Percentiles rank a stretch among this genome's conserved stretches.
Evolutionary conservation across 1,139 yeast genomes (phyloP).

Genomic region (Suzukiozyma palmioleophila): DNA sequence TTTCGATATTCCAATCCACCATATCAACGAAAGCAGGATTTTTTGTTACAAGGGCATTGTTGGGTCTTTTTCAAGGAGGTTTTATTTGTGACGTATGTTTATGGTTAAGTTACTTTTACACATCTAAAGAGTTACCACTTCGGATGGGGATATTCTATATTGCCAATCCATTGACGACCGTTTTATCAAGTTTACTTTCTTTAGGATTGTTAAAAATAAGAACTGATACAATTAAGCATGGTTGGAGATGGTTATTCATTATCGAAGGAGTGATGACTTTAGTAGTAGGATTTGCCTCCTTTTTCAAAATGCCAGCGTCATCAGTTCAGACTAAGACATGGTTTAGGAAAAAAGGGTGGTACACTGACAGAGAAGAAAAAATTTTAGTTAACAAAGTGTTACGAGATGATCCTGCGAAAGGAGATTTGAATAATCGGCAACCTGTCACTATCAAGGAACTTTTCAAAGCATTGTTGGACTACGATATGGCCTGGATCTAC

Average conservation of each 20-base stretch:
- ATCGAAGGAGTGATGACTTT: constrained; percentile 31
- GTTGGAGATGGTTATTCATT: constrained; percentile 37
- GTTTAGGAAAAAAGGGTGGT: constrained; percentile 41
- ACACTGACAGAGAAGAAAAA: constrained; percentile 31
- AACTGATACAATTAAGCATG: constrained; percentile 8
- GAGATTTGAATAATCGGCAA: constrained; percentile 65
- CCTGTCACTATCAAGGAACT: constrained; percentile 41
- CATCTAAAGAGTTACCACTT: constrained; percentile 22
- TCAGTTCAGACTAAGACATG: constrained; percentile 35
- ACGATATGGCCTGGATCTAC: constrained; percentile 28
- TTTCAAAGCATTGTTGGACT: constrained; percentile 42
- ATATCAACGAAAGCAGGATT: constrained; percentile 21
- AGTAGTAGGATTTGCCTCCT: constrained; percentile 24
- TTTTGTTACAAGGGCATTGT: constrained; percentile 22
- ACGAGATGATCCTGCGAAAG: constrained; percentile 66
- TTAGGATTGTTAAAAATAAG: constrained; percentile 10
- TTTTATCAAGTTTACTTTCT: constrained; percentile 17
- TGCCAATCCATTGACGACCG: constrained; percentile 17
- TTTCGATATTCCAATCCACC: constrained; percentile 25
- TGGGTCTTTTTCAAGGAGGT: constrained; percentile 29
- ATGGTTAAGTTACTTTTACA: constrained; percentile 26
- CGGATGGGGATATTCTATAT: constrained; percentile 20
- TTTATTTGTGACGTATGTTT: constrained; percentile 29
- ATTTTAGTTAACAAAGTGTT: constrained; percentile 40
- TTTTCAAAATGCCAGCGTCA: constrained; percentile 32